Evolutionary conservation across 2,329 filamentous ascomycete genomes (phyloP).

Genomic region (Sordariomycetes sp.): DNA sequence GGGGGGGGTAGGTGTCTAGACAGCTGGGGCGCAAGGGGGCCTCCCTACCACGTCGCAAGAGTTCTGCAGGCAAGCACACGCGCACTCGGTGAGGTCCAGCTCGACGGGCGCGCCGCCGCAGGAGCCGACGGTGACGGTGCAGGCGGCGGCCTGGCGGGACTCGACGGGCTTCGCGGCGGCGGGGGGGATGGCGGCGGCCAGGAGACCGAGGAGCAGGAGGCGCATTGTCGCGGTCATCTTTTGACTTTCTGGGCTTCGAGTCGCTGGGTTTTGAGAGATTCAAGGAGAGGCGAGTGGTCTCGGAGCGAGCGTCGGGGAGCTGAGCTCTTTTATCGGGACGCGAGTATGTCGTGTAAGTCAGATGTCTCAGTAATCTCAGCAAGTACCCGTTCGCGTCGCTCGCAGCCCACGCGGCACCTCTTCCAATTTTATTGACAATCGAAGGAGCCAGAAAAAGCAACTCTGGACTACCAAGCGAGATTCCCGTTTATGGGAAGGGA

Average conservation of each 20-base stretch:
- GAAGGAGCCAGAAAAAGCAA: not conserved
- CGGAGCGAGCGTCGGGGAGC: not conserved
- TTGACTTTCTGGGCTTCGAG: not conserved
- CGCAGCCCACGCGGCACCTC: not conserved
- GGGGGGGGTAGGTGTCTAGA: not conserved
- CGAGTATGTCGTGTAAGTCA: not conserved
- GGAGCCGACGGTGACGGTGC: not conserved
- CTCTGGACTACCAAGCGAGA: not conserved
- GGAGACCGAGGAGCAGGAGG: not conserved
- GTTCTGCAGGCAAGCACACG: slow-evolving; percentile 1
- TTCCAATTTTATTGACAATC: not conserved
- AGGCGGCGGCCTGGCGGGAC: not conserved
- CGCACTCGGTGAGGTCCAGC: slow-evolving; percentile 2
- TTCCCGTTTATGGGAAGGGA: not conserved
- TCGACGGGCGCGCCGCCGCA: slow-evolving; percentile 1
- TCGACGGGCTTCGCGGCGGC: not conserved
- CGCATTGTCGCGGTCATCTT: not conserved
- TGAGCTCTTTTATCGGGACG: not conserved
- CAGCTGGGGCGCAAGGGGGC: not conserved
- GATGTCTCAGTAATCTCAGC: not conserved
- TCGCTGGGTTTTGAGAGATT: not conserved
- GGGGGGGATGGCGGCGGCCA: not conserved
- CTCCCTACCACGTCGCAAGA: slow-evolving; percentile 1
- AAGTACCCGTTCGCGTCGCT: not conserved
- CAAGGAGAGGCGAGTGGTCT: not conserved